Evolutionary conservation across 805 yeast genomes (phyloP).

Genomic region (Pichia phayaonensis): DNA sequence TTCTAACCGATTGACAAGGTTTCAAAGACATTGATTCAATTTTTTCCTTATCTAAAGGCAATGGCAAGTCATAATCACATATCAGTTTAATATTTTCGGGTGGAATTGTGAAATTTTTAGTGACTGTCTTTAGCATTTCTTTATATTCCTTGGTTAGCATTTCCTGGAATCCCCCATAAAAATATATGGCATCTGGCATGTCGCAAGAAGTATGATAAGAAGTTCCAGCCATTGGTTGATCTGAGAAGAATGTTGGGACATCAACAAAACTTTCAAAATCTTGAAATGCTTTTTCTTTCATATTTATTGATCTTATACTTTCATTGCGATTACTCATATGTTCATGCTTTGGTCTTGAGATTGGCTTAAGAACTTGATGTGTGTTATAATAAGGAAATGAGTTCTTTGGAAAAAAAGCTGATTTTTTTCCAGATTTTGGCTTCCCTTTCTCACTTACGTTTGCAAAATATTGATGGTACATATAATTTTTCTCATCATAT

Average conservation of each 20-base stretch:
- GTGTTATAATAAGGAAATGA: conserved; percentile 5
- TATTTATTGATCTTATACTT: no score
- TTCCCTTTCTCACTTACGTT: conserved; percentile 3
- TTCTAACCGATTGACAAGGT: conserved; percentile 32
- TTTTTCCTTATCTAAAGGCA: conserved; percentile 36
- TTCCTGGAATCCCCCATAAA: conserved; percentile 39
- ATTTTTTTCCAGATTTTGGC: neutral
- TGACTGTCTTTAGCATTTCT: conserved; percentile 17
- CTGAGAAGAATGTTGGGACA: conserved; percentile 32
- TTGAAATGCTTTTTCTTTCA: conserved; percentile 2
- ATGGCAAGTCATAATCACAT: conserved; percentile 34
- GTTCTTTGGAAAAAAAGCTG: neutral
- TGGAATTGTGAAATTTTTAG: conserved; percentile 28
- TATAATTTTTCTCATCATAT: conserved; percentile 5
- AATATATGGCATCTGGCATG: conserved; percentile 30
- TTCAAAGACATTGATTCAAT: conserved; percentile 36
- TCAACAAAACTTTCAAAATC: conserved; percentile 19
- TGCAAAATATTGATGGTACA: conserved; percentile 20
- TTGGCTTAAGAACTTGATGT: conserved; percentile 11
- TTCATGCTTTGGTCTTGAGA: neutral
- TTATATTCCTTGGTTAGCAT: conserved; percentile 20
- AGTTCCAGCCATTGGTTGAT: conserved; percentile 34
- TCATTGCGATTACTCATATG: no score
- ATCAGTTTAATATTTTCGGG: conserved; percentile 25
- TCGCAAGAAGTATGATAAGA: conserved; percentile 38